Percentiles rank a stretch among this genome's conserved stretches.
These are phyloP conservation scores for Lichtheimia ramosa DNA, from an alignment of 371 early-diverging fungal species.

Conservation along the genomic window DNA sequence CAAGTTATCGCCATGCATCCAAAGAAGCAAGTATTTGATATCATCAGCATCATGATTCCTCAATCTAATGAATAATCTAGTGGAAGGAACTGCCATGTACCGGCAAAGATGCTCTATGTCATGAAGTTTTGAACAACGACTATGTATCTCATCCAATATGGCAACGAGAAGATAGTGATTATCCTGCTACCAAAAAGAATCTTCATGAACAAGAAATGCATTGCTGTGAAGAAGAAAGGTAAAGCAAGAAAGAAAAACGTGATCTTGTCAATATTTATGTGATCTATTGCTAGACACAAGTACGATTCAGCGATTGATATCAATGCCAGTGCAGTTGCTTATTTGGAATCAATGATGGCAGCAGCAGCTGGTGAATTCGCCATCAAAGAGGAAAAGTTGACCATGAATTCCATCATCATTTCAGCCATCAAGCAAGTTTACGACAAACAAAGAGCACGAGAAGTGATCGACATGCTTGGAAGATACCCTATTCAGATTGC, in stretches of 20 bases:
- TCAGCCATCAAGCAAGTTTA: background rate
- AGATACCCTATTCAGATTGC: background rate
- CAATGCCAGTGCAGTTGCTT: background rate
- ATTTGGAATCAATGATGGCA: background rate
- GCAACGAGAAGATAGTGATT: slow-evolving; percentile 1
- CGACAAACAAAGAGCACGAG: background rate
- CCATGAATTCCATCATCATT: background rate
- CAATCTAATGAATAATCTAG: background rate
- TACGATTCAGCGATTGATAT: background rate
- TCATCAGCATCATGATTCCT: background rate
- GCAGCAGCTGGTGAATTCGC: background rate
- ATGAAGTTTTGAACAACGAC: background rate
- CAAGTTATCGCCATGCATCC: background rate
- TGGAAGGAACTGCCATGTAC: background rate
- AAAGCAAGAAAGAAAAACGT: background rate
- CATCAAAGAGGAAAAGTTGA: background rate
- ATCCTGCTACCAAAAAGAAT: background rate
- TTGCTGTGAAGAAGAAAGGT: background rate
- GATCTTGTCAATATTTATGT: too few relatives aligned
- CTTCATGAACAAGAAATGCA: background rate
- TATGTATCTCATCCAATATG: slow-evolving; percentile 1
- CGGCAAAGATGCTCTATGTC: background rate
- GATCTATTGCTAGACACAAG: too few relatives aligned
- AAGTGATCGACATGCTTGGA: background rate
- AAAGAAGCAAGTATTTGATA: background rate